phyloP scores from a whole-genome alignment of 805 yeast species.

The Teunomyces gatunensis region DNA sequence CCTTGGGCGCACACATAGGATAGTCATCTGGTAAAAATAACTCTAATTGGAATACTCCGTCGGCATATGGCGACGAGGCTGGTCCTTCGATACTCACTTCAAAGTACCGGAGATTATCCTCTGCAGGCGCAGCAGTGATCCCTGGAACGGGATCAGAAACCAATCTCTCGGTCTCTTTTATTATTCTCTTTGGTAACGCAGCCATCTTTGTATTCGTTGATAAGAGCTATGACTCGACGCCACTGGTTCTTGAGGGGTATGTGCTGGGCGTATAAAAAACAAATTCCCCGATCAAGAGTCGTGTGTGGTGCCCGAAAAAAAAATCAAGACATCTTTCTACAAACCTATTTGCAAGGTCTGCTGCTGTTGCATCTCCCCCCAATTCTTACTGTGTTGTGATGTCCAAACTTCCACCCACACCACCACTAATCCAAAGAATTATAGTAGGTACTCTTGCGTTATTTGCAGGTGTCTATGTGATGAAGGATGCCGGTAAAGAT shows the following conservation, averaged over 20 bases:
- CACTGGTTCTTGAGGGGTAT: neutral
- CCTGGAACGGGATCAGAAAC: conserved; percentile 97
- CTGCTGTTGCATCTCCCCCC: too few relatives aligned
- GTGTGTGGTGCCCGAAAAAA: neutral
- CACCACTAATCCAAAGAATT: conserved; percentile 32
- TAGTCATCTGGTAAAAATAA: conserved; percentile 92
- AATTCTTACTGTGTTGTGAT: conserved; percentile 4
- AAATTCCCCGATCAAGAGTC: neutral
- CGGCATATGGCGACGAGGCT: conserved; percentile 82
- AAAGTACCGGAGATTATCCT: conserved; percentile 89
- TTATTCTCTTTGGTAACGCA: conserved; percentile 83
- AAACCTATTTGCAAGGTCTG: too few relatives aligned
- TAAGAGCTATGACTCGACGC: neutral
- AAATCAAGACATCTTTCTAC: neutral
- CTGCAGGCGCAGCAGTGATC: conserved; percentile 88
- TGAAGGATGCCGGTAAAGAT: conserved; percentile 36
- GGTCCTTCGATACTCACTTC: conserved; percentile 94
- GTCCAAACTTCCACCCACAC: conserved; percentile 26
- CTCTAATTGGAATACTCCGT: conserved; percentile 77
- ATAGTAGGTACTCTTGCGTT: conserved; percentile 38
- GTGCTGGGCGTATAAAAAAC: neutral
- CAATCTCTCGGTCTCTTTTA: conserved; percentile 92
- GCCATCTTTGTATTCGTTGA: conserved; percentile 36
- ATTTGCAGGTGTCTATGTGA: conserved; percentile 31
- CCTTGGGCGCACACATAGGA: conserved; percentile 97